A percentile compares a stretch with the other conserved stretches of the same genome.
These are phyloP conservation scores for Fomitopsis serialis DNA, from an alignment of 768 basidiomycete genomes.

Conservation along the genomic window DNA sequence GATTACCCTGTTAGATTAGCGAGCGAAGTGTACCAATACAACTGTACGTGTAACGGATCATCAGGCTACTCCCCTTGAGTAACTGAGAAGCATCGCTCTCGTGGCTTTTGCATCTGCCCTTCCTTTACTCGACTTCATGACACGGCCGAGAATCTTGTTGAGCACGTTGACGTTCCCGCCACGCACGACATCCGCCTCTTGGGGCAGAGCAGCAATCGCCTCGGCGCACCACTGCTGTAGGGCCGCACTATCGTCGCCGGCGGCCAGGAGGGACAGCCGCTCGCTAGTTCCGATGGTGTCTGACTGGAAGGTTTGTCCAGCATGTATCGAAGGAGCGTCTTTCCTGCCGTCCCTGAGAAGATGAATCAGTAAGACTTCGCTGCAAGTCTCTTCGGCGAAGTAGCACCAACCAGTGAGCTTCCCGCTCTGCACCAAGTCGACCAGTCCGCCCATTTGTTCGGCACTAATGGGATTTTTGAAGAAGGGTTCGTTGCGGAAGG, in stretches of 20 bases:
- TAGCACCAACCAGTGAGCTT: constrained; percentile 58
- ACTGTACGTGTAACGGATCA: too few relatives aligned
- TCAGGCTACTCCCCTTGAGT: constrained; percentile 18
- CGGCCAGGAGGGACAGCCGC: constrained; percentile 41
- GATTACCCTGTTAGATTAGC: constrained; percentile 6
- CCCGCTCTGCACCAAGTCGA: constrained; percentile 65
- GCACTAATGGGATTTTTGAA: constrained; percentile 53
- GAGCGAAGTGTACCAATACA: constrained; percentile 1
- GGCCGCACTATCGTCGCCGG: constrained; percentile 29
- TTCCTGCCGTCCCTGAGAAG: constrained; percentile 66
- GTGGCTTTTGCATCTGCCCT: constrained; percentile 67
- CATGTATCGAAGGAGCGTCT: constrained; percentile 68
- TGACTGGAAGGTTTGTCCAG: constrained; percentile 40
- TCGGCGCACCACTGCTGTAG: constrained; percentile 51
- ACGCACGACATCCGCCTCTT: constrained; percentile 59
- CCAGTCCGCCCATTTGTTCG: constrained; percentile 65
- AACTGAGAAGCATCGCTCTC: constrained; percentile 44
- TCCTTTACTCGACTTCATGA: constrained; percentile 81
- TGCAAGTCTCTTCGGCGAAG: too few relatives aligned
- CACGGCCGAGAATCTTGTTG: constrained; percentile 76
- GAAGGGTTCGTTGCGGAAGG: constrained; percentile 51
- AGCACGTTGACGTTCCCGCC: constrained; percentile 72
- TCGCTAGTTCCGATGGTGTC: constrained; percentile 38
- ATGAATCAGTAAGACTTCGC: constrained; percentile 7
- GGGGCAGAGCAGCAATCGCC: constrained; percentile 63